Conservation (phyloP, 1,284 basidiomycete species). For the Malassezia arunalokei region DNA sequence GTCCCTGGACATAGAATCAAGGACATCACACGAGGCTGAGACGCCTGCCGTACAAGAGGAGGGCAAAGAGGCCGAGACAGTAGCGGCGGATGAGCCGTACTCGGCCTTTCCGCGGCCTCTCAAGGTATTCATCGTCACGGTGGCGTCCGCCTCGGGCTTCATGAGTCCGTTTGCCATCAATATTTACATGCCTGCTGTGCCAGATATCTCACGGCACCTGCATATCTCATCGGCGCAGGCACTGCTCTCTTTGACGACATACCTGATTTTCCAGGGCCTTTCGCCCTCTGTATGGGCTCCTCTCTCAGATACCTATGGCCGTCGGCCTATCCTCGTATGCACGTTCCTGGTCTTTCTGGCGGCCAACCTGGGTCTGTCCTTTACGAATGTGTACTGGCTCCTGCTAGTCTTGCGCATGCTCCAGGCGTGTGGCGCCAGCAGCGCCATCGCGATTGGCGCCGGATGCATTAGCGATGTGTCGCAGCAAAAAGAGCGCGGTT, state of each 20-base stretch:
- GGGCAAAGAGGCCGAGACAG: neutral
- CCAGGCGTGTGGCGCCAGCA: slow-evolving; percentile 17
- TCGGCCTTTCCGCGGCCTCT: slow-evolving; percentile 3
- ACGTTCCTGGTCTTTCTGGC: slow-evolving; percentile 51
- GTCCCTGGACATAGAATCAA: no score
- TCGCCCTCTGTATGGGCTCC: slow-evolving; percentile 52
- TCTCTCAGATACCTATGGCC: slow-evolving; percentile 53
- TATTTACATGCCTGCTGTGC: slow-evolving; percentile 66
- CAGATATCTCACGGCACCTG: slow-evolving; percentile 56
- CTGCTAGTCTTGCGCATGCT: slow-evolving; percentile 53
- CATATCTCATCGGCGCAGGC: slow-evolving; percentile 58
- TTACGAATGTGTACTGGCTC: slow-evolving; percentile 55
- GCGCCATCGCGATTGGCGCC: slow-evolving; percentile 21
- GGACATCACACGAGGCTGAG: no score
- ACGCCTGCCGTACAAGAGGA: neutral
- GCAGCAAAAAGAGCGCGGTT: slow-evolving; percentile 17
- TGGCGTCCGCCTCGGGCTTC: slow-evolving; percentile 7
- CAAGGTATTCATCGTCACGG: slow-evolving; percentile 6
- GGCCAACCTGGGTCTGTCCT: slow-evolving; percentile 54
- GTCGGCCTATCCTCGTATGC: slow-evolving; percentile 53
- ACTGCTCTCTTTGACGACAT: slow-evolving; percentile 63
- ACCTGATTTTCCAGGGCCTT: slow-evolving; percentile 61
- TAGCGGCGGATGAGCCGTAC: neutral
- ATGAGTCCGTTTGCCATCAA: slow-evolving; percentile 45
- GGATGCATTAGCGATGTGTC: slow-evolving; percentile 21